Evolutionary conservation across 1,139 yeast species (phyloP).

Genomic region (Blastobotrys ciferrii): DNA sequence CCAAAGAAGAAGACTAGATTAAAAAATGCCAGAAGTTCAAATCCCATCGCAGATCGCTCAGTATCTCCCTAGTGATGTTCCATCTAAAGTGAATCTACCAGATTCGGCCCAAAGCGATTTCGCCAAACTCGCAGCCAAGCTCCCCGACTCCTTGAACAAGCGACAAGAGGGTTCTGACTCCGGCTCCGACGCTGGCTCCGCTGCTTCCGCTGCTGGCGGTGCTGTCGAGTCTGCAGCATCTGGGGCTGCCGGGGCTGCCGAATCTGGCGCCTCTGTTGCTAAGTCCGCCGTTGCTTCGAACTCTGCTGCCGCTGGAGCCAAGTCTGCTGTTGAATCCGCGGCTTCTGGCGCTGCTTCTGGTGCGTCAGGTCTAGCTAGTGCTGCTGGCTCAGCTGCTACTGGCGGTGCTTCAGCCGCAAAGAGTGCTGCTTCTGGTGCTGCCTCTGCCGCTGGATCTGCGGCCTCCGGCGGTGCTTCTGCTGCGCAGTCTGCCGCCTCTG

Average conservation of each 20-base stretch:
- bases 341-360: slow-evolving; percentile 17
- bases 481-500: no score
- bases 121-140: slow-evolving; percentile 12
- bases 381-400: no score
- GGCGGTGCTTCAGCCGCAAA: no score
- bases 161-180: background rate
- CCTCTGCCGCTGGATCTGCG: no score
- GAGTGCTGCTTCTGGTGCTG: no score
- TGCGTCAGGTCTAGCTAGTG: slow-evolving; percentile 17
- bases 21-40: background rate
- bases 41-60: slow-evolving; percentile 1
- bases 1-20: no score
- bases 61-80: slow-evolving; percentile 11
- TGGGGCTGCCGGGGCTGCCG: slow-evolving; percentile 15
- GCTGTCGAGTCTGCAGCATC: no score
- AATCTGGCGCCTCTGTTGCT: slow-evolving; percentile 17
- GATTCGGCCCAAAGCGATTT: slow-evolving; percentile 15
- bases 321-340: slow-evolving; percentile 15
- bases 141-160: background rate
- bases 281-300: slow-evolving; percentile 10
- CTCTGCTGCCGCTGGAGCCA: slow-evolving; percentile 13
- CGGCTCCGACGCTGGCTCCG: no score
- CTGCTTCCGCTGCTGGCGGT: no score
- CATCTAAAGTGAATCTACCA: slow-evolving; percentile 13
- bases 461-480: no score